Percentiles rank a stretch among this genome's conserved stretches.
phyloP scores from a whole-genome alignment of 78 protist genomes.

The Speleostelium caveatum region DNA sequence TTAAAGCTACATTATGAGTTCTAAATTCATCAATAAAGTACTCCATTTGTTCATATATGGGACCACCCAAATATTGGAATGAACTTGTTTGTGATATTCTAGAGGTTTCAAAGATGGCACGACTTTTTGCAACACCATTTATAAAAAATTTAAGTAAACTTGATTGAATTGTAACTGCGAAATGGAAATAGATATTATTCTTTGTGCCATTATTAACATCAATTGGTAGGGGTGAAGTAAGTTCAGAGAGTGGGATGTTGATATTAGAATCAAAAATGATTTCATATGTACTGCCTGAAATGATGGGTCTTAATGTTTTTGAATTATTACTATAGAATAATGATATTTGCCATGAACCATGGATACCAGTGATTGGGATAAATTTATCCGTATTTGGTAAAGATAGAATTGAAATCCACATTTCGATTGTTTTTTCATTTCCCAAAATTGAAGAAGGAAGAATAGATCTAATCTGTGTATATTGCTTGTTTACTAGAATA shows the following conservation, averaged over 20 bases:
- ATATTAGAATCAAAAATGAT: neutral
- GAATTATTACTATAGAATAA: neutral
- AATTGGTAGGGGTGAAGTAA: neutral
- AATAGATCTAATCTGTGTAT: neutral
- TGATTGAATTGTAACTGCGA: constrained; percentile 6
- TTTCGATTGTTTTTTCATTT: constrained; percentile 14
- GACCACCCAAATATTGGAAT: constrained; percentile 20
- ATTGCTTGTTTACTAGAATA: neutral
- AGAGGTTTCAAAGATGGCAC: neutral
- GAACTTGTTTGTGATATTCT: neutral
- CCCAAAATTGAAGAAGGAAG: neutral
- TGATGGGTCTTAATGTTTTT: neutral
- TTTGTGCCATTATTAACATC: no score
- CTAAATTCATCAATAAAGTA: constrained; percentile 14
- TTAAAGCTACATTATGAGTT: neutral
- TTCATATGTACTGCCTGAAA: neutral
- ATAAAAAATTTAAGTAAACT: neutral
- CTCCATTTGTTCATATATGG: neutral
- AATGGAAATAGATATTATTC: constrained; percentile 18
- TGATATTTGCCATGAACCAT: neutral
- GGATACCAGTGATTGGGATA: constrained; percentile 6
- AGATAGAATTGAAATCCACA: constrained; percentile 5
- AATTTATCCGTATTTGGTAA: neutral
- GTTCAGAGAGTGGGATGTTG: neutral
- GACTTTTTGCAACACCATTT: neutral